A percentile compares a stretch with the other conserved stretches of the same genome.
Evolutionary conservation across 768 basidiomycete species (phyloP).

Genomic region (Mycena sanguinolenta): DNA sequence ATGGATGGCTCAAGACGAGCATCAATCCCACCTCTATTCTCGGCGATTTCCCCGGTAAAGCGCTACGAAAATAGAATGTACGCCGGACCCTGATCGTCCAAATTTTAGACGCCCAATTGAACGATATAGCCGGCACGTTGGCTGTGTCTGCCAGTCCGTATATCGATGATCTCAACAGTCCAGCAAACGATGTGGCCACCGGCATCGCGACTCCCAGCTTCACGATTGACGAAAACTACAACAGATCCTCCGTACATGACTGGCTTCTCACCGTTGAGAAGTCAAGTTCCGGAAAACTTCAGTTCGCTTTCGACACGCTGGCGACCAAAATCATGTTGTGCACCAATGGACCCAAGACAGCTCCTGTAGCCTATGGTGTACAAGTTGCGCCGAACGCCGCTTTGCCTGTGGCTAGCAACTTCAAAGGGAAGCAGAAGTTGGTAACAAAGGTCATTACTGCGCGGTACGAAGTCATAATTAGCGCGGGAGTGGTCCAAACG

Average conservation of each 20-base stretch:
- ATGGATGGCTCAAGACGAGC: conserved; percentile 47
- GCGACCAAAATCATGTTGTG: conserved; percentile 44
- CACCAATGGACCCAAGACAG: conserved; percentile 13
- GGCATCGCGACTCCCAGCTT: conserved; percentile 37
- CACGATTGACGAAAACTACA: conserved; percentile 42
- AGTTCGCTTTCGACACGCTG: conserved; percentile 42
- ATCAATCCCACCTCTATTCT: conserved; percentile 41
- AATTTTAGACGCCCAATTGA: conserved; percentile 40
- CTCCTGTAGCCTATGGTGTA: conserved; percentile 41
- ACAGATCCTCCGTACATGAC: conserved; percentile 45
- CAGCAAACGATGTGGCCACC: conserved; percentile 43
- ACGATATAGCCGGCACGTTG: conserved; percentile 36
- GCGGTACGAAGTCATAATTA: conserved; percentile 45
- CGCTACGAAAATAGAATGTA: too few species aligned
- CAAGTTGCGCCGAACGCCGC: conserved; percentile 38
- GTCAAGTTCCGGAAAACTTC: conserved; percentile 33
- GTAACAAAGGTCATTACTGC: conserved; percentile 38
- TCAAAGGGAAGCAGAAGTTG: conserved; percentile 39
- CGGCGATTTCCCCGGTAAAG: conserved; percentile 41
- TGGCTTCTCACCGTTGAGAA: conserved; percentile 38
- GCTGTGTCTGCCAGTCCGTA: not conserved
- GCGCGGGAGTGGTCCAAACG: conserved; percentile 46
- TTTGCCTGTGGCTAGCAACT: conserved; percentile 45
- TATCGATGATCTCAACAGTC: conserved; percentile 38
- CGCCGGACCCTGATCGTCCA: not conserved